These are phyloP conservation scores for Fomitopsis schrenkii DNA, from an alignment of 1,284 basidiomycete genomes.

Conservation along the genomic window DNA sequence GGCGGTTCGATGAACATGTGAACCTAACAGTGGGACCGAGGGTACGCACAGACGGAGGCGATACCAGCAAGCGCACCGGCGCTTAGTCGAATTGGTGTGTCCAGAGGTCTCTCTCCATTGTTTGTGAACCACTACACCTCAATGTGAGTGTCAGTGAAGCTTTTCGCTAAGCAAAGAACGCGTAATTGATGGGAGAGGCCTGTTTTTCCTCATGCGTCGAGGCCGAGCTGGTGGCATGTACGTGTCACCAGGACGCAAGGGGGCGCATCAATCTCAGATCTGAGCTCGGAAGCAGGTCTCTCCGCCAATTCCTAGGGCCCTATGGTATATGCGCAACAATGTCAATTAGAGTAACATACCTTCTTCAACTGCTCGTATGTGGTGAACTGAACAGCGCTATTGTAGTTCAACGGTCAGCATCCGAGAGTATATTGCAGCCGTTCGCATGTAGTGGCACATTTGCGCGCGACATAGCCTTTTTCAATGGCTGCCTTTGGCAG, in stretches of 20 bases:
- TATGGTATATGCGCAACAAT: no score
- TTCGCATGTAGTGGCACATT: no score
- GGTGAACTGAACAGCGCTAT: slow-evolving; percentile 88
- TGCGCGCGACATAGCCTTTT: no score
- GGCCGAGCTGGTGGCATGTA: no score
- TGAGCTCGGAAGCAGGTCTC: no score
- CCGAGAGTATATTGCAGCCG: not conserved
- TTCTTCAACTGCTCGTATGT: slow-evolving; percentile 89
- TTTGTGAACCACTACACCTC: slow-evolving; percentile 59
- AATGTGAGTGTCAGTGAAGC: slow-evolving; percentile 14
- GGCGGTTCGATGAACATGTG: not conserved
- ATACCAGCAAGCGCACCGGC: slow-evolving; percentile 90
- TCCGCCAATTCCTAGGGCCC: no score
- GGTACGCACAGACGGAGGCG: slow-evolving; percentile 55
- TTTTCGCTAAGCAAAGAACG: no score
- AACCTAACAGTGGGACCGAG: not conserved
- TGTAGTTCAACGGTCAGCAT: not conserved
- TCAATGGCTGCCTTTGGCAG: no score
- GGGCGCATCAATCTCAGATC: no score
- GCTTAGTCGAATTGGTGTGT: slow-evolving; percentile 77
- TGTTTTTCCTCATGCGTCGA: no score
- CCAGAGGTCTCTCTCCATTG: slow-evolving; percentile 68
- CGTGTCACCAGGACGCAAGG: no score
- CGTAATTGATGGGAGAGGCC: no score
- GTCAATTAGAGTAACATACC: slow-evolving; percentile 31